phyloP scores from a whole-genome alignment of 192 early-diverging fungal genomes.

The Coemansia sp. region DNA sequence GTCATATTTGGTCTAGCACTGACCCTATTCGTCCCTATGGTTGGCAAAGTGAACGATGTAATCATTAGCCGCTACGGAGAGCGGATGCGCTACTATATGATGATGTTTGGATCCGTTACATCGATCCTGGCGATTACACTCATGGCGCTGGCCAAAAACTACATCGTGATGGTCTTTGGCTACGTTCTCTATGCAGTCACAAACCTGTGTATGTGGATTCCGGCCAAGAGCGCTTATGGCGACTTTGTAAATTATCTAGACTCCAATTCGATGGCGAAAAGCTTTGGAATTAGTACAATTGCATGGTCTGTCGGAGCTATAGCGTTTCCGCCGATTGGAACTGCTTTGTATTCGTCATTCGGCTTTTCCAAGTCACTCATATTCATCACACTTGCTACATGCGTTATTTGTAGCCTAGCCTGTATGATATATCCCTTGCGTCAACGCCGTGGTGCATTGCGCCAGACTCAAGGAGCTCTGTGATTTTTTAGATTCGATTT shows the following conservation, averaged over 20 bases:
- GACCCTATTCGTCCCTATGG: slow-evolving; percentile 17
- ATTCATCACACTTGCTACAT: background rate
- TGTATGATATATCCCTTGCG: no score
- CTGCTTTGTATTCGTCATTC: slow-evolving; percentile 22
- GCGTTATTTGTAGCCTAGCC: no score
- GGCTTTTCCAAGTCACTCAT: slow-evolving; percentile 32
- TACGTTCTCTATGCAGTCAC: slow-evolving; percentile 30
- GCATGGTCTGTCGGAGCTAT: slow-evolving; percentile 37
- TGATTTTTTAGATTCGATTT: background rate
- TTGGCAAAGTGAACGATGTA: slow-evolving; percentile 24
- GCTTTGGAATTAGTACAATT: slow-evolving; percentile 20
- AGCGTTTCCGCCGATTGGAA: slow-evolving; percentile 27
- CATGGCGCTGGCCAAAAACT: slow-evolving; percentile 11
- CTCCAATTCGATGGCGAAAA: slow-evolving; percentile 31
- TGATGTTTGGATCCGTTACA: slow-evolving; percentile 23
- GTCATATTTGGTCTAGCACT: slow-evolving; percentile 34
- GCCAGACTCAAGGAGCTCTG: background rate
- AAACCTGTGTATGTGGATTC: slow-evolving; percentile 32
- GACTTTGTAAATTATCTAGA: slow-evolving; percentile 32
- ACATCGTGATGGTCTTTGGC: slow-evolving; percentile 33
- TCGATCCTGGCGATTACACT: background rate
- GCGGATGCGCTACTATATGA: slow-evolving; percentile 23
- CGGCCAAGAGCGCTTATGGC: slow-evolving; percentile 39
- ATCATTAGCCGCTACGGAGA: slow-evolving; percentile 24
- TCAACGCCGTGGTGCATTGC: background rate